A percentile compares a stretch with the other conserved stretches of the same genome.
Evolutionary conservation across 495 filamentous ascomycete species (phyloP).

Genomic region (Wilcoxina mikolae): DNA sequence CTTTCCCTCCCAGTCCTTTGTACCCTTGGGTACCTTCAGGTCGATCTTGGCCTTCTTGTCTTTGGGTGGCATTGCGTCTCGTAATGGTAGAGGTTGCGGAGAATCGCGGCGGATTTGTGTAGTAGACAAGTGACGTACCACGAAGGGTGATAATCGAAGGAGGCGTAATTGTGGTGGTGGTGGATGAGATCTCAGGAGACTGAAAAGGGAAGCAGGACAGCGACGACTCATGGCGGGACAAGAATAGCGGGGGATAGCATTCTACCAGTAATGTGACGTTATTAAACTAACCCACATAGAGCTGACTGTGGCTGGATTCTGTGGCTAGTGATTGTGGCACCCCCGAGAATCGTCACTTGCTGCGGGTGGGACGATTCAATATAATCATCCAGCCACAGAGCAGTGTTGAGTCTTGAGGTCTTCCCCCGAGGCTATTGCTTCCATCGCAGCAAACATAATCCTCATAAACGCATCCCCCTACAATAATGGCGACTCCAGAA

Average conservation of each 20-base stretch:
- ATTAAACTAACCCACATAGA: too few relatives aligned
- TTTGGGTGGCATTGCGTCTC: conserved; percentile 22
- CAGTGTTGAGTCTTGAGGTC: too few relatives aligned
- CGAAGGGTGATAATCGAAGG: not conserved
- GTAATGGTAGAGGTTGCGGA: too few relatives aligned
- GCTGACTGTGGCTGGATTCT: not conserved
- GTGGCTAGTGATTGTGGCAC: conserved; percentile 4
- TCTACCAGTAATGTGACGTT: too few relatives aligned
- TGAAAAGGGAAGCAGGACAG: not conserved
- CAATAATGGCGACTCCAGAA: conserved; percentile 1
- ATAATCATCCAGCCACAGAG: too few relatives aligned
- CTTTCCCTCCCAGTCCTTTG: conserved; percentile 42
- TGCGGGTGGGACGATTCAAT: too few relatives aligned
- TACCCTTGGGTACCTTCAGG: conserved; percentile 28
- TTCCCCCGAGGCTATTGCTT: too few relatives aligned
- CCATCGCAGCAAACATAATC: too few relatives aligned
- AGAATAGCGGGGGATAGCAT: conserved; percentile 1
- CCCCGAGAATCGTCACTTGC: not conserved
- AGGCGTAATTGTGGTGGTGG: not conserved
- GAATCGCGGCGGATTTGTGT: not conserved
- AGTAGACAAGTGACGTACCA: not conserved
- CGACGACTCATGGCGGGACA: conserved; percentile 5
- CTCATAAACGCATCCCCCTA: too few relatives aligned
- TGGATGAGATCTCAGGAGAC: not conserved
- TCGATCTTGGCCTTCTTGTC: conserved; percentile 25